Conservation (phyloP, 106 monocot genomes). For the Agapanthus africanus region DNA sequence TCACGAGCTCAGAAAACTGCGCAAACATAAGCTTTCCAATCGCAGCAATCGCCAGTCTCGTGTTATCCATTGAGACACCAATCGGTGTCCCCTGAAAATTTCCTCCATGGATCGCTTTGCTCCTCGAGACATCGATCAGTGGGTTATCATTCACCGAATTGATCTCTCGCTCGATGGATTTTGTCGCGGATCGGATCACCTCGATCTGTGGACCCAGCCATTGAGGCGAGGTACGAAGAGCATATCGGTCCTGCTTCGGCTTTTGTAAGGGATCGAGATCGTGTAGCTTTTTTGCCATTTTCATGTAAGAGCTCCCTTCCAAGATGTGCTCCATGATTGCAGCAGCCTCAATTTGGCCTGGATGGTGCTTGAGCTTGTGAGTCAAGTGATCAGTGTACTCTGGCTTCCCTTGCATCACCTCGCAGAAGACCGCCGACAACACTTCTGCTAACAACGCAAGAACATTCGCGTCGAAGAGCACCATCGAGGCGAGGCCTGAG, state of each 20-base stretch:
- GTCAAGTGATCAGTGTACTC: conserved; percentile 52
- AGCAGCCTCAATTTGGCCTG: conserved; percentile 57
- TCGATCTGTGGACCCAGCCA: conserved; percentile 77
- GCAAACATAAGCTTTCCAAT: conserved; percentile 98
- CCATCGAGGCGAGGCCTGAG: conserved; percentile 46
- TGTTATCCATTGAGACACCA: conserved; percentile 89
- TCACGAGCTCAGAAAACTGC: conserved; percentile 91
- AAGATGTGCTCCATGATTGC: conserved; percentile 55
- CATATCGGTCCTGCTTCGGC: conserved; percentile 51
- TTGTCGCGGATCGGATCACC: conserved; percentile 50
- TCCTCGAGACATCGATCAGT: conserved; percentile 80
- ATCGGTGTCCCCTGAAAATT: conserved; percentile 98
- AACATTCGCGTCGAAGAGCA: conserved; percentile 43
- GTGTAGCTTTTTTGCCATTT: conserved; percentile 20
- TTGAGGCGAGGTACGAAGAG: conserved; percentile 58
- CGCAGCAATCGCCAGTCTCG: conserved; percentile 74
- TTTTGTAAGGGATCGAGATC: conserved; percentile 33
- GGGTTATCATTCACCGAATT: conserved; percentile 77
- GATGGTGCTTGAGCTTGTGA: conserved; percentile 60
- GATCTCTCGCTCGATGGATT: conserved; percentile 38
- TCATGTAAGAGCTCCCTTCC: conserved; percentile 53
- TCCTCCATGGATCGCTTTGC: conserved; percentile 82
- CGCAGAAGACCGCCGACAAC: conserved; percentile 52
- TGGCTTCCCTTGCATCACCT: conserved; percentile 53
- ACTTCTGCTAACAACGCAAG: conserved; percentile 27